Conservation (phyloP, 129 eudicot genomes). For the Artemisia argyi region DNA sequence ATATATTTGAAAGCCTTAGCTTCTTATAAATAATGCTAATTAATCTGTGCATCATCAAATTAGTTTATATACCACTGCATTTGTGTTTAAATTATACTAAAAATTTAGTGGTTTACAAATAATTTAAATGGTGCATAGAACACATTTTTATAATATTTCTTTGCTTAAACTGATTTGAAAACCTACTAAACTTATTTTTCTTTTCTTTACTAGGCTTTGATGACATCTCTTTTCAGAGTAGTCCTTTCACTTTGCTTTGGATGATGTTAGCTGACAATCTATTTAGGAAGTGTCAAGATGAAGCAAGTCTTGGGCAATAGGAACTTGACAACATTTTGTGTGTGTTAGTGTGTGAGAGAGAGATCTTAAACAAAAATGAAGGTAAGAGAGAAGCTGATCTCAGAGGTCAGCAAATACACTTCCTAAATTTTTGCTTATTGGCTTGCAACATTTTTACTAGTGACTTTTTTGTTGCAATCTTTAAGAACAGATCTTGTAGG, state of each 20-base stretch:
- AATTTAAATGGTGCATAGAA: too few species aligned
- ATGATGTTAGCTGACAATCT: conserved; percentile 40
- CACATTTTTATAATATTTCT: neutral
- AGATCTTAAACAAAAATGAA: conserved; percentile 41
- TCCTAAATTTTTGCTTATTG: conserved; percentile 48
- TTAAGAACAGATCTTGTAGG: conserved; percentile 49
- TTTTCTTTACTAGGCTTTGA: conserved; percentile 32
- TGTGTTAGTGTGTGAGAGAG: conserved; percentile 33
- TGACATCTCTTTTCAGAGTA: conserved; percentile 29
- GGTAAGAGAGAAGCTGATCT: conserved; percentile 59
- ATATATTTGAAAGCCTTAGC: conserved; percentile 5
- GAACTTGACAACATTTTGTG: conserved; percentile 59
- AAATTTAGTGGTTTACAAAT: too few species aligned
- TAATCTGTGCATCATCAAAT: too few species aligned
- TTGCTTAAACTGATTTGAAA: conserved; percentile 7
- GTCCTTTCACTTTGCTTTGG: conserved; percentile 41
- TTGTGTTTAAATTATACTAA: too few species aligned
- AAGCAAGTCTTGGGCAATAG: conserved; percentile 45
- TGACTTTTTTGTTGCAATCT: conserved; percentile 40
- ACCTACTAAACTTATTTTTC: conserved; percentile 25
- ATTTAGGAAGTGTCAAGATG: conserved; percentile 40
- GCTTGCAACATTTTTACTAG: conserved; percentile 42
- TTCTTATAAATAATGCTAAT: neutral
- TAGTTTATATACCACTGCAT: too few species aligned
- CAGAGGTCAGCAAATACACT: conserved; percentile 45